A percentile compares a stretch with the other conserved stretches of the same genome.
Conservation (phyloP, 148 eudicot genomes). For the Cornus kousa region DNA sequence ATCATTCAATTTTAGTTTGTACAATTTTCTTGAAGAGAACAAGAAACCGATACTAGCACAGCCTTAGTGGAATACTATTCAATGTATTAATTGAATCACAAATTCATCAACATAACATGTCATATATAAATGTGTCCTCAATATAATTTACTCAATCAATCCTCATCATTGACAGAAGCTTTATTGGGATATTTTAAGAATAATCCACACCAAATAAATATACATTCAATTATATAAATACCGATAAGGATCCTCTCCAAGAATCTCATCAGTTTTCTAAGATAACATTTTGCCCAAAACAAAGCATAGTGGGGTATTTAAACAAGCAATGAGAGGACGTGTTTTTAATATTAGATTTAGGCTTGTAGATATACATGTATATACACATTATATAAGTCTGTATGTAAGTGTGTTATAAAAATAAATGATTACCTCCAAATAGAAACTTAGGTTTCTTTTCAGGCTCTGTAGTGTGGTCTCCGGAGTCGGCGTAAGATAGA, state of each 20-base stretch:
- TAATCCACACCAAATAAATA: background rate
- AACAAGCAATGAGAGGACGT: too few species aligned
- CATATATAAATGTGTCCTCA: background rate
- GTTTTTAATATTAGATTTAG: too few species aligned
- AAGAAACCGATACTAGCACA: background rate
- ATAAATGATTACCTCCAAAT: conserved; percentile 41
- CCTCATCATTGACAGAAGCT: background rate
- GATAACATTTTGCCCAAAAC: too few species aligned
- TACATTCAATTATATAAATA: too few species aligned
- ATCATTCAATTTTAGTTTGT: background rate
- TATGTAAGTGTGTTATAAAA: background rate
- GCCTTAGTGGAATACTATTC: too few species aligned
- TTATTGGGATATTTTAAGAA: too few species aligned
- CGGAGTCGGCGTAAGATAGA: conserved; percentile 49
- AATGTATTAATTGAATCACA: background rate
- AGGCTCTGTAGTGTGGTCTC: conserved; percentile 6
- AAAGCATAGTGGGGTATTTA: too few species aligned
- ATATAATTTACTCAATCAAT: background rate
- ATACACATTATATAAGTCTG: background rate
- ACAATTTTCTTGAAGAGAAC: too few species aligned
- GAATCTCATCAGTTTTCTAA: too few species aligned
- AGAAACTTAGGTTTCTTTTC: conserved; percentile 45
- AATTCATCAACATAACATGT: background rate
- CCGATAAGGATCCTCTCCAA: too few species aligned
- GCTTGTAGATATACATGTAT: too few species aligned